These are phyloP conservation scores for Aegilops tauschii DNA, from an alignment of 176 grass and related monocot genomes.

Conservation along the genomic window DNA sequence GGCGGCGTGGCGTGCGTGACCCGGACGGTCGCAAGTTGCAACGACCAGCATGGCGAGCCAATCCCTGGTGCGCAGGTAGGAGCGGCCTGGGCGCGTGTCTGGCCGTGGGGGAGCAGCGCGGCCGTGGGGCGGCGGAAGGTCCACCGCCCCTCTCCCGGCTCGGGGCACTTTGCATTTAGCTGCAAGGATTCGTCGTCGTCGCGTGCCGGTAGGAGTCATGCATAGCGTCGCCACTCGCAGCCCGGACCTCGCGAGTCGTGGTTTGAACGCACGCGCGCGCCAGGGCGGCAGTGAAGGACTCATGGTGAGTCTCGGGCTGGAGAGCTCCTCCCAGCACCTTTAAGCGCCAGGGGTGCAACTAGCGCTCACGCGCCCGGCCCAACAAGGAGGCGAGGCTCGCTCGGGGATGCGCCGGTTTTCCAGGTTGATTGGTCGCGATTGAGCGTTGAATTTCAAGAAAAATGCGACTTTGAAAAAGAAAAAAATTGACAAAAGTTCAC, in stretches of 20 bases:
- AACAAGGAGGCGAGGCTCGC: too few species aligned
- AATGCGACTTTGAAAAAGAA: too few species aligned
- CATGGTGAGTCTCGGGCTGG: not conserved
- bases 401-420: too few species aligned
- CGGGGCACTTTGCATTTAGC: not conserved
- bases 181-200: not conserved
- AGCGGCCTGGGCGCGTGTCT: constrained; percentile 37
- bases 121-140: constrained; percentile 20
- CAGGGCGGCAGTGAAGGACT: not conserved
- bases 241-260: constrained; percentile 7
- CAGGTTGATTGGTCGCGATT: too few species aligned
- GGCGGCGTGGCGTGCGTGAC: not conserved
- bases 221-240: not conserved
- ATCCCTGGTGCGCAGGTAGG: not conserved
- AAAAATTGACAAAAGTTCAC: too few species aligned
- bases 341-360: too few species aligned
- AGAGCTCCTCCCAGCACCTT: too few species aligned
- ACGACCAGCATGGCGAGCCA: not conserved
- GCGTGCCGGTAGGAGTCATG: constrained; percentile 12
- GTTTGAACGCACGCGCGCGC: not conserved
- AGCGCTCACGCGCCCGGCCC: too few species aligned
- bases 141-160: not conserved
- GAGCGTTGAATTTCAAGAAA: too few species aligned
- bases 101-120: constrained; percentile 34
- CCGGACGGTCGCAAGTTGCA: constrained; percentile 21